Percentiles rank a stretch among this genome's conserved stretches.
These are phyloP conservation scores for Neohortaea acidophila DNA, from an alignment of 495 filamentous ascomycete genomes.

Conservation along the genomic window DNA sequence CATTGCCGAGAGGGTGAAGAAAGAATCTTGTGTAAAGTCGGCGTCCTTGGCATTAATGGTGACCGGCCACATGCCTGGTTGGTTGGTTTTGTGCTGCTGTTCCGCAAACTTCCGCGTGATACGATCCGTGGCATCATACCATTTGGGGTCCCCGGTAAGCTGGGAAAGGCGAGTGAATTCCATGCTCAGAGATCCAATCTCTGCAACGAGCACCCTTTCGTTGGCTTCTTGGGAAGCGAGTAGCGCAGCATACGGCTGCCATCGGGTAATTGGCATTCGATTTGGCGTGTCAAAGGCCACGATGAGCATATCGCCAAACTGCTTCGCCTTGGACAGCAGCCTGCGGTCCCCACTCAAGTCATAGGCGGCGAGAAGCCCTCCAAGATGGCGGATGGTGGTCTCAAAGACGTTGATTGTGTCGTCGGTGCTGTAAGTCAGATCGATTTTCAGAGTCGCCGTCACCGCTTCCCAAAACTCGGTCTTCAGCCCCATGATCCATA, in stretches of 20 bases:
- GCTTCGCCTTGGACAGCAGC: conserved; percentile 23
- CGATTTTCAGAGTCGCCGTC: conserved; percentile 36
- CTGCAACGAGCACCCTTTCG: conserved; percentile 27
- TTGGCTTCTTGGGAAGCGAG: conserved; percentile 30
- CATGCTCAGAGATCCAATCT: conserved; percentile 25
- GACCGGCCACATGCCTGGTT: conserved; percentile 30
- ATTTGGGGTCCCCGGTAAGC: conserved; percentile 25
- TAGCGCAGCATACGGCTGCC: conserved; percentile 31
- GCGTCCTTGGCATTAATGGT: conserved; percentile 25
- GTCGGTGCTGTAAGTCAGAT: conserved; percentile 31
- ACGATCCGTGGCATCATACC: conserved; percentile 24
- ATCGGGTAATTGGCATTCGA: conserved; percentile 33
- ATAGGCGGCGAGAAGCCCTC: conserved; percentile 26
- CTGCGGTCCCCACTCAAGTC: conserved; percentile 24
- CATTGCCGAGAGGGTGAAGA: conserved; percentile 27
- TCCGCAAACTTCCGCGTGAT: conserved; percentile 21
- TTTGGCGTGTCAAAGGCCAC: conserved; percentile 29
- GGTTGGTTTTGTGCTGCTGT: conserved; percentile 24
- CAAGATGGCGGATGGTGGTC: conserved; percentile 28
- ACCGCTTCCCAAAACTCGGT: conserved; percentile 46
- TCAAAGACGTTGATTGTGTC: conserved; percentile 28
- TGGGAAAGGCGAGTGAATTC: conserved; percentile 27
- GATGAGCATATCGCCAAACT: conserved; percentile 28
- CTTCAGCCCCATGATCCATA: conserved; percentile 47
- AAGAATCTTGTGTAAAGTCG: conserved; percentile 28